A percentile compares a stretch with the other conserved stretches of the same genome.
These are phyloP conservation scores for Heritiera littoralis DNA, from an alignment of 345 rosid genomes.

Conservation along the genomic window DNA sequence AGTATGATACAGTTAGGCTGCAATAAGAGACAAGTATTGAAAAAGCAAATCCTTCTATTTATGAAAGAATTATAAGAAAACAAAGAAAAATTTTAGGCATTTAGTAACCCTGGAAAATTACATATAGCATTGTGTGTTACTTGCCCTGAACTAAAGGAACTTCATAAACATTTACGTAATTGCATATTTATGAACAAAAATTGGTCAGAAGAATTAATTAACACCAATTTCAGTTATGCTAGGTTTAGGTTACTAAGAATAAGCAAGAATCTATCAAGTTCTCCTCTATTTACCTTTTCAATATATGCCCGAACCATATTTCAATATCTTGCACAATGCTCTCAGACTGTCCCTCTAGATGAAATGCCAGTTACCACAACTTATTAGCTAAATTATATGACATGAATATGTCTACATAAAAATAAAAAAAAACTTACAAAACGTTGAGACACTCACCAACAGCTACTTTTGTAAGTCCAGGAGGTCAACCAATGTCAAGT, in stretches of 20 bases:
- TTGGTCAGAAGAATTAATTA: background rate
- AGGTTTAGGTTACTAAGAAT: background rate
- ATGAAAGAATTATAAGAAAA: background rate
- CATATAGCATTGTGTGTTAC: background rate
- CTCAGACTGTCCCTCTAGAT: slow-evolving; percentile 86
- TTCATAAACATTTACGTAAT: background rate
- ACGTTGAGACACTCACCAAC: slow-evolving; percentile 59
- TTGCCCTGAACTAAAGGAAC: too few species aligned
- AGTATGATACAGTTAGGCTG: slow-evolving; percentile 94
- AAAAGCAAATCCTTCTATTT: slow-evolving; percentile 1
- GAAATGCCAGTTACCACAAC: slow-evolving; percentile 16
- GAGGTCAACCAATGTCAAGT: slow-evolving; percentile 92
- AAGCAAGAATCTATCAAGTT: background rate
- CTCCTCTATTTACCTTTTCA: slow-evolving; percentile 64
- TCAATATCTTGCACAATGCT: slow-evolving; percentile 88
- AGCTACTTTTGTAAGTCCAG: slow-evolving; percentile 98
- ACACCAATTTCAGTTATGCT: background rate
- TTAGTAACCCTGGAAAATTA: background rate
- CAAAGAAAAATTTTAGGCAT: background rate
- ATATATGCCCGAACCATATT: slow-evolving; percentile 83
- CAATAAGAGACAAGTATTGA: slow-evolving; percentile 29
- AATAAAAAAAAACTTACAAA: background rate
- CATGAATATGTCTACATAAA: slow-evolving; percentile 10
- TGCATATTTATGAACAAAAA: background rate
- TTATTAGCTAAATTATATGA: background rate